Evolutionary conservation across 1,139 yeast genomes (phyloP).

Genomic region (Citeromyces hawaiiensis): DNA sequence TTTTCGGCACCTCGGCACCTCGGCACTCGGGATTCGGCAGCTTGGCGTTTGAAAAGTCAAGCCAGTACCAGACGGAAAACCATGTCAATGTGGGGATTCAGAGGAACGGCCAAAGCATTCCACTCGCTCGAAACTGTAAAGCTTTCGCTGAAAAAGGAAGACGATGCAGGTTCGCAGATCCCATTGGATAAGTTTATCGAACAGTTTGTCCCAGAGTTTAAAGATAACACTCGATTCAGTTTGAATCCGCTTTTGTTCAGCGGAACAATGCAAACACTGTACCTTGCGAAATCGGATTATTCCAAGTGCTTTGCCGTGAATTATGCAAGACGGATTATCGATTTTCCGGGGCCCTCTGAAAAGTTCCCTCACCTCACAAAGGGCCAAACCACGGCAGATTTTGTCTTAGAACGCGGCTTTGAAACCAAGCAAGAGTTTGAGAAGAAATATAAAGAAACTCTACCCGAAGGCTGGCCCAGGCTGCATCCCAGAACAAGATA

Average conservation of each 20-base stretch:
- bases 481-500: constrained; percentile 72
- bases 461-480: constrained; percentile 60
- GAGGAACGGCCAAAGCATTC: constrained; percentile 23
- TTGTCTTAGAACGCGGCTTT: constrained; percentile 34
- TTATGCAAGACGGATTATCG: constrained; percentile 66
- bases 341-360: constrained; percentile 26
- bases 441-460: constrained; percentile 32
- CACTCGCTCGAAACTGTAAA: constrained; percentile 21
- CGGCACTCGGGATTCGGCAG: not conserved
- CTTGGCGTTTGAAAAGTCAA: too few species aligned
- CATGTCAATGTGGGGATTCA: constrained; percentile 21
- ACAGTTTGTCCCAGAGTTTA: constrained; percentile 28
- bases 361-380: constrained; percentile 16
- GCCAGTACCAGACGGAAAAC: not conserved
- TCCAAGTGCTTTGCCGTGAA: constrained; percentile 39
- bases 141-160: constrained; percentile 21
- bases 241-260: constrained; percentile 54
- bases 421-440: constrained; percentile 30
- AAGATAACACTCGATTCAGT: constrained; percentile 32
- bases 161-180: constrained; percentile 8
- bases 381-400: constrained; percentile 69
- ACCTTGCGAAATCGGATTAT: constrained; percentile 43
- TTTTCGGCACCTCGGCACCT: constrained; percentile 1
- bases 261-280: constrained; percentile 68
- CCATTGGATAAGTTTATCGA: constrained; percentile 26